A percentile compares a stretch with the other conserved stretches of the same genome.
Conservation (phyloP, 2,329 filamentous ascomycete genomes). For the Didymella exigua region DNA sequence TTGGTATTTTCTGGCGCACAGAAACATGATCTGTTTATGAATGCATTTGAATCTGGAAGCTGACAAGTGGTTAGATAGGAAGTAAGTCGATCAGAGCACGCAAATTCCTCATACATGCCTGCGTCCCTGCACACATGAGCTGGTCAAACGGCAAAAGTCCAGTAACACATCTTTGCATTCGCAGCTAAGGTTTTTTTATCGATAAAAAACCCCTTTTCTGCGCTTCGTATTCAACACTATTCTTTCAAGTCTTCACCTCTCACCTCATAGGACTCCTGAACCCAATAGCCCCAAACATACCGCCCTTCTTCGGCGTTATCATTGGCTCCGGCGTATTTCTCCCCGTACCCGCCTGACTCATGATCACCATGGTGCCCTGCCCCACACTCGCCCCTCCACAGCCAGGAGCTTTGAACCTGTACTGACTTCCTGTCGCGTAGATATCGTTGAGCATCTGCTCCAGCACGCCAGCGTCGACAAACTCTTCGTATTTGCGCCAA, state of each 20-base stretch:
- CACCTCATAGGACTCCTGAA: constrained; percentile 44
- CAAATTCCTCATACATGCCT: too few species aligned
- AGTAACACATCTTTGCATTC: background rate
- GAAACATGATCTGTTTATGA: too few species aligned
- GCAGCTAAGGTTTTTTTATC: background rate
- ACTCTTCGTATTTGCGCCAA: constrained; percentile 89
- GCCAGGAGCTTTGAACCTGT: constrained; percentile 49
- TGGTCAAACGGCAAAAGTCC: too few species aligned
- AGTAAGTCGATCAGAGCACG: too few species aligned
- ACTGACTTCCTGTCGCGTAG: constrained; percentile 68
- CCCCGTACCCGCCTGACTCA: constrained; percentile 32
- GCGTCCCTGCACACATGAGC: too few species aligned
- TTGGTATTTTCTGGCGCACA: too few species aligned
- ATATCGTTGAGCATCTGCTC: constrained; percentile 86
- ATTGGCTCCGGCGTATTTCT: constrained; percentile 63
- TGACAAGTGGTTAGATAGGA: too few species aligned
- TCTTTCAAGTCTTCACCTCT: background rate
- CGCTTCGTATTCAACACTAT: constrained; percentile 4
- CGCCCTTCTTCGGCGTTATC: constrained; percentile 57
- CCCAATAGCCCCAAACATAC: constrained; percentile 45
- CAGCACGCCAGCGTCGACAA: constrained; percentile 80
- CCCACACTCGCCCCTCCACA: constrained; percentile 23
- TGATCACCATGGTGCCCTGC: constrained; percentile 15
- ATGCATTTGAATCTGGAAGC: too few species aligned
- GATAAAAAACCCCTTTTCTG: background rate